These are phyloP conservation scores for Amniculicola lignicola DNA, from an alignment of 495 filamentous ascomycete species.

Conservation along the genomic window DNA sequence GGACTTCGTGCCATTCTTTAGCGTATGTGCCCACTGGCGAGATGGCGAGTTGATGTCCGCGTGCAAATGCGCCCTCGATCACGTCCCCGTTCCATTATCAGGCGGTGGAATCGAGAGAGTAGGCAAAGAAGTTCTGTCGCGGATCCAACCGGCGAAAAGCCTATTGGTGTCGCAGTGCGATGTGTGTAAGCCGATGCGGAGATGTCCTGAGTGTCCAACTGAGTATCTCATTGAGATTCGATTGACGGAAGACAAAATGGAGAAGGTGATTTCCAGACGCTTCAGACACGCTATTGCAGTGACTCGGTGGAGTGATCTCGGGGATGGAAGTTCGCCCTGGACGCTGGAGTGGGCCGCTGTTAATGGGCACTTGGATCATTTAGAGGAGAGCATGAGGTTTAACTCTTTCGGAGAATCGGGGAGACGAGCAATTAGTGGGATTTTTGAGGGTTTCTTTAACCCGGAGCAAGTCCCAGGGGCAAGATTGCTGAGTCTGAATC, in stretches of 20 bases:
- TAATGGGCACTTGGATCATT: conserved; percentile 48
- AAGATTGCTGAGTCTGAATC: conserved; percentile 55
- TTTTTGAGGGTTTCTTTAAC: conserved; percentile 55
- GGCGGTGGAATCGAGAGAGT: too few species aligned
- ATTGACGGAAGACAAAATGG: conserved; percentile 49
- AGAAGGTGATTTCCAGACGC: conserved; percentile 30
- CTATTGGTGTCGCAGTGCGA: conserved; percentile 45
- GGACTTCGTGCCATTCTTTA: conserved; percentile 60
- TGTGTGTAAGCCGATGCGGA: conserved; percentile 54
- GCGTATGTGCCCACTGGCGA: conserved; percentile 57
- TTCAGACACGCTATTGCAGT: conserved; percentile 61
- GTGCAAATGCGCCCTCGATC: conserved; percentile 58
- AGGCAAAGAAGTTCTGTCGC: neutral
- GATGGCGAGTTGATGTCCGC: conserved; percentile 56
- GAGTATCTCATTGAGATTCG: conserved; percentile 60
- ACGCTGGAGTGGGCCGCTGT: conserved; percentile 51
- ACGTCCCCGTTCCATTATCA: conserved; percentile 50
- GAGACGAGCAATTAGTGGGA: conserved; percentile 53
- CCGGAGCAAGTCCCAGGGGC: conserved; percentile 56
- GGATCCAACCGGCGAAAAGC: conserved; percentile 41
- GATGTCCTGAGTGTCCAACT: conserved; percentile 58
- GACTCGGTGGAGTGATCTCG: conserved; percentile 59
- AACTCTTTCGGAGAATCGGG: conserved; percentile 53
- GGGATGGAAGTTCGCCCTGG: conserved; percentile 48
- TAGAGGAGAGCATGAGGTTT: conserved; percentile 40